Conservation (phyloP, 352 stramenopile species). For the Globisporangium spinosum region DNA sequence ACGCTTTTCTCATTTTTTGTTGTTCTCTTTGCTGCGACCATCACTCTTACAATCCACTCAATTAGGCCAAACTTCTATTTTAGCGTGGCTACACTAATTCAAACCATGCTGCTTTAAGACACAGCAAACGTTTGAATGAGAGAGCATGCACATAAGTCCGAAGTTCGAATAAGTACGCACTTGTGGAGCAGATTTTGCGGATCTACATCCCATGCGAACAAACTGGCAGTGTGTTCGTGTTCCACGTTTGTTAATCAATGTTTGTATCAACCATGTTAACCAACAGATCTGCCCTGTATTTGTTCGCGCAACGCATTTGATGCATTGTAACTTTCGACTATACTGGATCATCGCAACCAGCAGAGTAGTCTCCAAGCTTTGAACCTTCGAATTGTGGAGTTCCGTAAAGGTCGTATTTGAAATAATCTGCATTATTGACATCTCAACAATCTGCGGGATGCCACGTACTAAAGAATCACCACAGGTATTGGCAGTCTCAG, state of each 20-base stretch:
- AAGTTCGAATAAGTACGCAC: neutral
- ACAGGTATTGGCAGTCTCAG: neutral
- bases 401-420: neutral
- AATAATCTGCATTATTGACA: neutral
- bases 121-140: neutral
- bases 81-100: neutral
- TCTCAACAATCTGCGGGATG: neutral
- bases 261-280: too few relatives aligned
- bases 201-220: neutral
- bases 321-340: neutral
- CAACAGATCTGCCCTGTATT: neutral
- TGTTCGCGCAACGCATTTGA: neutral
- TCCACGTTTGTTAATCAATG: too few relatives aligned
- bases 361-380: neutral
- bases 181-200: neutral
- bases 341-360: neutral
- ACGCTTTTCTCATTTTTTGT: neutral
- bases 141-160: neutral
- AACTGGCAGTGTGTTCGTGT: neutral
- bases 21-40: neutral
- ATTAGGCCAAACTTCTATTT: neutral
- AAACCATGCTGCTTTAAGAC: too few relatives aligned
- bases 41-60: neutral
- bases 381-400: neutral
- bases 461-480: neutral